A percentile compares a stretch with the other conserved stretches of the same genome.
Conservation (phyloP, 1,284 basidiomycete genomes). For the Ustilago trichophora region DNA sequence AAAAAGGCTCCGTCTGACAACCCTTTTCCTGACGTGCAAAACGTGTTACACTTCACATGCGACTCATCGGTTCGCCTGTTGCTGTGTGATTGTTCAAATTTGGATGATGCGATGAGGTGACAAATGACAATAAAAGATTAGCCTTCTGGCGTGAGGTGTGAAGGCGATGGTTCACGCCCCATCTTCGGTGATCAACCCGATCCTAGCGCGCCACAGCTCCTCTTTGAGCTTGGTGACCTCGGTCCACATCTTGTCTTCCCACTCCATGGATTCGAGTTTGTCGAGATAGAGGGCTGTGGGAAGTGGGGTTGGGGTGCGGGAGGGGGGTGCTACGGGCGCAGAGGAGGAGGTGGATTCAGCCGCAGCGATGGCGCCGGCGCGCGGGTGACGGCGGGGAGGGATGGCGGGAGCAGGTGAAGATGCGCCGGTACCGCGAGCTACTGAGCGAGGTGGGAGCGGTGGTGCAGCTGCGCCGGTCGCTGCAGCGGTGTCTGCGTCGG, state of each 20-base stretch:
- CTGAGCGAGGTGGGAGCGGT: conserved; percentile 27
- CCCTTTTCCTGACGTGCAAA: too few relatives aligned
- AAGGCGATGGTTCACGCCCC: background rate
- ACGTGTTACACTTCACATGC: too few relatives aligned
- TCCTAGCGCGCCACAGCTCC: conserved; percentile 52
- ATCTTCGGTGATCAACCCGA: conserved; percentile 34
- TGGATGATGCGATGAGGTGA: too few relatives aligned
- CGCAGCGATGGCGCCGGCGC: background rate
- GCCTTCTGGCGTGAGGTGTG: too few relatives aligned
- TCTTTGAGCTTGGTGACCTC: conserved; percentile 58
- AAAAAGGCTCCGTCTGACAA: too few relatives aligned
- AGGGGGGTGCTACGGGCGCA: background rate
- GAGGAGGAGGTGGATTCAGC: too few relatives aligned
- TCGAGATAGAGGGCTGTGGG: conserved; percentile 23
- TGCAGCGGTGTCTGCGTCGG: conserved; percentile 8
- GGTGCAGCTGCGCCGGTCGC: conserved; percentile 9
- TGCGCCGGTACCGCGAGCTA: conserved; percentile 17
- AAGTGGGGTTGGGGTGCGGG: conserved; percentile 4
- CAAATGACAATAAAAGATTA: too few relatives aligned
- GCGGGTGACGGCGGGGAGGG: conserved; percentile 26
- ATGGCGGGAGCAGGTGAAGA: conserved; percentile 16
- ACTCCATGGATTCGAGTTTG: conserved; percentile 39
- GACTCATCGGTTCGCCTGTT: too few relatives aligned
- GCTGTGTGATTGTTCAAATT: too few relatives aligned
- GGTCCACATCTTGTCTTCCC: conserved; percentile 61